phyloP scores from a whole-genome alignment of 1,139 yeast genomes.

The Pichia sp. region DNA sequence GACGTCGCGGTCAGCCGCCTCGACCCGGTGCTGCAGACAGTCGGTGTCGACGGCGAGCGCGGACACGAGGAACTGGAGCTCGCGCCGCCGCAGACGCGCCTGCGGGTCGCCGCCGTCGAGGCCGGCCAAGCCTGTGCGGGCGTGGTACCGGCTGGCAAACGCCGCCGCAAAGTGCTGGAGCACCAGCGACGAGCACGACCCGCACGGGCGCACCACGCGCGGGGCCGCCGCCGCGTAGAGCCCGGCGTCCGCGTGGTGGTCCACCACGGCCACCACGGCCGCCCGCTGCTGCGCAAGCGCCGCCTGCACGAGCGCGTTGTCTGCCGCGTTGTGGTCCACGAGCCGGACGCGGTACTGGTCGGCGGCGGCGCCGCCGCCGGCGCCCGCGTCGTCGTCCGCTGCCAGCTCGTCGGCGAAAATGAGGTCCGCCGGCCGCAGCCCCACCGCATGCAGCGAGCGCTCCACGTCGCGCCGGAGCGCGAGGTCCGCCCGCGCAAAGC shows the following conservation, averaged over 20 bases:
- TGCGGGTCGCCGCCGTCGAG: not conserved
- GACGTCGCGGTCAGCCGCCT: not conserved
- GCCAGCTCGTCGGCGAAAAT: slow-evolving; percentile 60
- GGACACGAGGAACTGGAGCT: slow-evolving; percentile 16
- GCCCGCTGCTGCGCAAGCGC: slow-evolving; percentile 75
- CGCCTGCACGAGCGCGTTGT: slow-evolving; percentile 26
- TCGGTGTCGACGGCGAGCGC: slow-evolving; percentile 8
- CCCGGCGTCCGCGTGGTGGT: slow-evolving; percentile 80
- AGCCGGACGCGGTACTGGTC: not conserved
- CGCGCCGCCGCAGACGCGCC: slow-evolving; percentile 10
- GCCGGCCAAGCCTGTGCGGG: not conserved
- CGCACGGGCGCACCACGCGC: slow-evolving; percentile 55
- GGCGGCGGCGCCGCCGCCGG: too few species aligned
- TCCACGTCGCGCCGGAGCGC: slow-evolving; percentile 66
- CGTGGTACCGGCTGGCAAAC: slow-evolving; percentile 8
- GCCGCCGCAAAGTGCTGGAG: slow-evolving; percentile 41
- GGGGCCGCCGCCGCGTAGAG: slow-evolving; percentile 48
- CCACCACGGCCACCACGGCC: slow-evolving; percentile 60
- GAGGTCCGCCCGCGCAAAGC: slow-evolving; percentile 65
- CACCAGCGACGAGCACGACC: slow-evolving; percentile 77
- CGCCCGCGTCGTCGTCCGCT: not conserved
- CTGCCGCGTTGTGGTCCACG: slow-evolving; percentile 69
- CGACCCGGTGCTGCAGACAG: not conserved
- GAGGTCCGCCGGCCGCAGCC: slow-evolving; percentile 47
- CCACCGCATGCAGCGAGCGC: slow-evolving; percentile 45